phyloP scores from a whole-genome alignment of 371 early-diverging fungal species.

The Mucor indicus region DNA sequence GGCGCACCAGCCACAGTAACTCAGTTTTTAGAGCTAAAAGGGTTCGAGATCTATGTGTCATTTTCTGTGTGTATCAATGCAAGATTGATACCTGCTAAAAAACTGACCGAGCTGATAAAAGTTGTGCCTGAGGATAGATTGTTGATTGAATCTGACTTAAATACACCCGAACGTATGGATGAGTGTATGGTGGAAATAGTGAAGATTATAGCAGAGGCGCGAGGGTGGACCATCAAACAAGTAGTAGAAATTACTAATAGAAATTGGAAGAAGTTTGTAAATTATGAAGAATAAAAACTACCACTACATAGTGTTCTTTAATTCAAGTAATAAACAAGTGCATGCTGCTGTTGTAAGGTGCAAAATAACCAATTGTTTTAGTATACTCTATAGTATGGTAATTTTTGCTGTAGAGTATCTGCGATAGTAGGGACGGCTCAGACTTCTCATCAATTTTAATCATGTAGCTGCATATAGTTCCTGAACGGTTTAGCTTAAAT shows the following conservation, averaged over 20 bases:
- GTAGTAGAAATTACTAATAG: slow-evolving; percentile 47
- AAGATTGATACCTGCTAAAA: slow-evolving; percentile 36
- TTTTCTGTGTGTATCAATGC: slow-evolving; percentile 64
- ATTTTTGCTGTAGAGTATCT: too few species aligned
- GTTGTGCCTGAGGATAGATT: slow-evolving; percentile 74
- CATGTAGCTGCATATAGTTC: too few species aligned
- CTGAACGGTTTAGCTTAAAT: too few species aligned
- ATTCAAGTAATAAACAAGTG: too few species aligned
- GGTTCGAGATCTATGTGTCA: slow-evolving; percentile 53
- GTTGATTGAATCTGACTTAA: slow-evolving; percentile 81
- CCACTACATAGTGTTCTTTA: too few species aligned
- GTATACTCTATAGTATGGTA: too few species aligned
- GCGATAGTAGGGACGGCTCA: too few species aligned
- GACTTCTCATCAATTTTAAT: too few species aligned
- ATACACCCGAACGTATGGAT: slow-evolving; percentile 57
- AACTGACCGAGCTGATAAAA: slow-evolving; percentile 50
- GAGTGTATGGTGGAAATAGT: slow-evolving; percentile 58
- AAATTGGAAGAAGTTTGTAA: slow-evolving; percentile 68
- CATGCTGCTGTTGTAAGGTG: too few species aligned
- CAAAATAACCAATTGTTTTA: too few species aligned
- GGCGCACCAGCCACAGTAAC: slow-evolving; percentile 75
- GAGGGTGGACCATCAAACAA: slow-evolving; percentile 63
- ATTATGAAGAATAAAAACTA: neutral
- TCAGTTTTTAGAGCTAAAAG: slow-evolving; percentile 53
- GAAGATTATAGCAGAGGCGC: slow-evolving; percentile 60